A percentile compares a stretch with the other conserved stretches of the same genome.
Evolutionary conservation across 129 eudicot species (phyloP).

Genomic region (Kitagawia praeruptora): DNA sequence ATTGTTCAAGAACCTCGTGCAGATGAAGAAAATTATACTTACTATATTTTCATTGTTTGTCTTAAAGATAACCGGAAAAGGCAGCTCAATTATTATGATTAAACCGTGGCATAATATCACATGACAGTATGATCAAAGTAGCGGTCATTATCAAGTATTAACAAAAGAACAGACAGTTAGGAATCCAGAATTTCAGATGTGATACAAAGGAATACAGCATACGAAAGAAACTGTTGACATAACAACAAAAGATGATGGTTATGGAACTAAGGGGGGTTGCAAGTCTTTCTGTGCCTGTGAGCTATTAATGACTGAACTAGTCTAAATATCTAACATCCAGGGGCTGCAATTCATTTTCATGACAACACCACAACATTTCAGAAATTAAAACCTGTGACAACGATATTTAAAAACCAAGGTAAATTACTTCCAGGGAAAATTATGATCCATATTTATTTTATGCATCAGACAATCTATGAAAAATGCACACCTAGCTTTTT

Average conservation of each 20-base stretch:
- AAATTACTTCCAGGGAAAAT: not conserved
- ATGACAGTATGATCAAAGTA: not conserved
- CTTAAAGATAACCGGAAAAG: not conserved
- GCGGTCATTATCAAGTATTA: not conserved
- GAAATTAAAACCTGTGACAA: not conserved
- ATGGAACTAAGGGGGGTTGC: not conserved
- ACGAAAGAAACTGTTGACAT: slow-evolving; percentile 1
- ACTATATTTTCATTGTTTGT: not conserved
- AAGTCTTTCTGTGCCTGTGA: not conserved
- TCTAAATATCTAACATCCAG: slow-evolving; percentile 1
- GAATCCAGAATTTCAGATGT: not conserved
- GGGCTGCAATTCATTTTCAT: not conserved
- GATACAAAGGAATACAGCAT: not conserved
- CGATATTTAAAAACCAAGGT: not conserved
- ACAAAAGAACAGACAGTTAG: not conserved
- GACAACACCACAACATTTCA: not conserved
- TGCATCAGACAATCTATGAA: not conserved
- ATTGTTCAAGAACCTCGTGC: not conserved
- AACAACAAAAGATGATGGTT: not conserved
- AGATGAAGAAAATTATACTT: not conserved
- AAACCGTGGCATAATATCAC: not conserved
- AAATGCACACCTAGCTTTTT: not conserved
- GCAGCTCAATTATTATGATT: not conserved
- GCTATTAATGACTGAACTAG: not conserved
- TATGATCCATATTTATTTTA: not conserved